Evolutionary conservation across 441 rosid species (phyloP).

Genomic region (Melastoma candidum): DNA sequence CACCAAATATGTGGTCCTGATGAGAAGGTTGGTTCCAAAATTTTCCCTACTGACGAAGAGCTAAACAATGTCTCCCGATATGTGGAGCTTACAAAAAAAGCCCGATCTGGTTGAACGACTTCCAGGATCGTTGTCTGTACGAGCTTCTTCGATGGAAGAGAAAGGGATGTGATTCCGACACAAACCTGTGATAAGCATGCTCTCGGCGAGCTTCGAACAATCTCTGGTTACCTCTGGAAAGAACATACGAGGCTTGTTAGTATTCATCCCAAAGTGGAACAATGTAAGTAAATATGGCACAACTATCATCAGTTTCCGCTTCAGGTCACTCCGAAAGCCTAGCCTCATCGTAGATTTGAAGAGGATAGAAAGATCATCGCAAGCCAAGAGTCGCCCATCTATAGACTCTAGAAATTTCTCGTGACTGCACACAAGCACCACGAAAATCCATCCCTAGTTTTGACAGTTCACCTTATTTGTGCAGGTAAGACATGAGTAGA

Average conservation of each 20-base stretch:
- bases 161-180: neutral
- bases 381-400: neutral
- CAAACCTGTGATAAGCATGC: neutral
- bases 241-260: conserved; percentile 1
- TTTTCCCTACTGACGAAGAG: neutral
- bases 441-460: no score
- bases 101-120: neutral
- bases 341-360: neutral
- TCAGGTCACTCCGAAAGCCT: neutral
- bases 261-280: conserved; percentile 3
- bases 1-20: neutral
- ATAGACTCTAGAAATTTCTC: no score
- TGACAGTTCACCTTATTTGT: no score
- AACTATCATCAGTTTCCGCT: neutral
- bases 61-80: no score
- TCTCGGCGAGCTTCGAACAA: conserved; percentile 5
- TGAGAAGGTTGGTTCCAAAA: neutral
- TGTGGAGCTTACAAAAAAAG: neutral
- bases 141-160: neutral
- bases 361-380: neutral
- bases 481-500: no score
- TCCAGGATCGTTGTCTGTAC: neutral
- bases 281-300: neutral
- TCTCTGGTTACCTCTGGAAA: neutral
- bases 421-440: no score